These are phyloP conservation scores for Neoscytalidium dimidiatum DNA, from an alignment of 2,329 filamentous ascomycete genomes.

Conservation along the genomic window DNA sequence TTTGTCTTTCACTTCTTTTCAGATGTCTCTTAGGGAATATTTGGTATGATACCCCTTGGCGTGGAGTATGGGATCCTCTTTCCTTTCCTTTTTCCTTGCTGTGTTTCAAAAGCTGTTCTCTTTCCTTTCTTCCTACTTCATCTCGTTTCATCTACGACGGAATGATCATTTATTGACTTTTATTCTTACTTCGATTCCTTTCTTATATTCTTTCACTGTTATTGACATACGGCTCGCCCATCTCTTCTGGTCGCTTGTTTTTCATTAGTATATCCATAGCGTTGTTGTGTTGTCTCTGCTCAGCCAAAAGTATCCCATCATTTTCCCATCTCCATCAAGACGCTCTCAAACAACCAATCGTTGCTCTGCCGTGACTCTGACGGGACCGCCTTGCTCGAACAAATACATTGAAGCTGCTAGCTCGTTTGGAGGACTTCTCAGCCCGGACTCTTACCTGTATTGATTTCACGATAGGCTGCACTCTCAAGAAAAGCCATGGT, in stretches of 20 bases:
- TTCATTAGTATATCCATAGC: neutral
- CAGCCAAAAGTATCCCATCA: neutral
- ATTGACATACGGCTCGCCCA: neutral
- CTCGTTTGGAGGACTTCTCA: too few relatives aligned
- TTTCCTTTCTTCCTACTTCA: neutral
- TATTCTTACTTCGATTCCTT: neutral
- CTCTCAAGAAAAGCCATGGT: too few relatives aligned
- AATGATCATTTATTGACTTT: neutral
- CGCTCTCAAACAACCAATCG: neutral
- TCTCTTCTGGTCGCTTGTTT: neutral
- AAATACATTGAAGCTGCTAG: too few relatives aligned
- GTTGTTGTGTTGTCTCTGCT: neutral
- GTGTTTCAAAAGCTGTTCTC: neutral
- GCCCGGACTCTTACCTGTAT: too few relatives aligned
- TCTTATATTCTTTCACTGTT: neutral
- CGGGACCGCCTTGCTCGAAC: too few relatives aligned
- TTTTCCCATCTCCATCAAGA: neutral
- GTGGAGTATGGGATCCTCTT: neutral
- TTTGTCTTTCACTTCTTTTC: neutral
- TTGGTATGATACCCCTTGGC: slow-evolving; percentile 14
- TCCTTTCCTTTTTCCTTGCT: neutral
- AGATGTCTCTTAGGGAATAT: neutral
- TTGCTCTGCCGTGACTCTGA: neutral
- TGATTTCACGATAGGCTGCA: too few relatives aligned
- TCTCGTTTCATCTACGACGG: neutral